Evolutionary conservation across 441 rosid species (phyloP), one percentile per base, ranked within the genome.

Genomic region (Iberis amara): DNA sequence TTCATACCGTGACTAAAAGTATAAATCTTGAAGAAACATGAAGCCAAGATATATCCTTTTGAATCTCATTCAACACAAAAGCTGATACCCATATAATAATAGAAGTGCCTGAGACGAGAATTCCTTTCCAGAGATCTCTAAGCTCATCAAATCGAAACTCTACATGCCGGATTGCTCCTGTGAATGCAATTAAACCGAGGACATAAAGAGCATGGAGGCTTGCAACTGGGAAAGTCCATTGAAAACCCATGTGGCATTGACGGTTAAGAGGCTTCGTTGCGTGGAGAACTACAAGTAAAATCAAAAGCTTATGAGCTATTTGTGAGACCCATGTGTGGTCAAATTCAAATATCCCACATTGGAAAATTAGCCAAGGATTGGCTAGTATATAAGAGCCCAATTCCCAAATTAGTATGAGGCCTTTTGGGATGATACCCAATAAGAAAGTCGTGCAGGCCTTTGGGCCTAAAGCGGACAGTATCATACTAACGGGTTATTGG

Each of bases 131-230:
- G 44, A 84, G 87, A 70, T 90, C 92, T 72, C 59, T 86, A 68
- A 90, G 80, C 69, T 90, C 94, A 47, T 86, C 79, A 71, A 90
- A 90, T 41, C 85, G 76, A 63, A 90, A 90, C 65, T 90, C 94
- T 45, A 90, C 72, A 65, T 84, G 97, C 33, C 78, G 79, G 56
- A 86, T 65, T 0, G 85, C 82, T 49, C 75, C 60, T 4, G 85
- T 78, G 59, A 84, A 79, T 49, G 76, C 81, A 59, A 79, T 64
- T 64, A 90, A 73, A 57, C 68, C 69, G 57, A 77, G 68, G 9
- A 90, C 76, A 63, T 81, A 84, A 30, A 72, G 52, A 2, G 59
- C 38, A 57, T 90, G 97, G 46, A 86, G 71, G 61, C 70, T 69
- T 64, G 78, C 60, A 21, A 69, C 76, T 4, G 85, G 83, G 58